Percentiles rank a stretch among this genome's conserved stretches.
Evolutionary conservation across 2,329 filamentous ascomycete species (phyloP).

Genomic region (Ophiostoma ulmi): DNA sequence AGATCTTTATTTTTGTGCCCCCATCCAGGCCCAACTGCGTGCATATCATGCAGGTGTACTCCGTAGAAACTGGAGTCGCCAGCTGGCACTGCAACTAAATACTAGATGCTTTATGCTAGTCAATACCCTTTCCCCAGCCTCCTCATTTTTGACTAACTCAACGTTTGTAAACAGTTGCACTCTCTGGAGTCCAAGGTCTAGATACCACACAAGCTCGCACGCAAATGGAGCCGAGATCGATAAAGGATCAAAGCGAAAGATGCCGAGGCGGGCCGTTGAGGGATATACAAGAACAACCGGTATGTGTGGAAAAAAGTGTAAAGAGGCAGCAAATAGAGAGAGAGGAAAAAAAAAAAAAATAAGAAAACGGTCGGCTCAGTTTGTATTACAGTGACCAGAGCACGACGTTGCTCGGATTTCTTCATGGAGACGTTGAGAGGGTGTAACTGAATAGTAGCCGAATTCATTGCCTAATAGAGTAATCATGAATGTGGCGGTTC

Average conservation of each 20-base stretch:
- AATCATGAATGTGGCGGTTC: background rate
- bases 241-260: background rate
- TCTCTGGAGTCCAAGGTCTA: background rate
- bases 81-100: constrained; percentile 8
- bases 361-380: background rate
- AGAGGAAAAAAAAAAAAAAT: background rate
- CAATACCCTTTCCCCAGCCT: background rate
- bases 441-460: background rate
- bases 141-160: background rate
- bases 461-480: background rate
- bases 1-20: background rate
- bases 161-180: no score
- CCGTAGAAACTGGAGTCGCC: constrained; percentile 13
- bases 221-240: background rate
- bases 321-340: background rate
- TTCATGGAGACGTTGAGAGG: background rate
- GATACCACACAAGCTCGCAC: background rate
- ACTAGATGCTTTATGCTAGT: background rate
- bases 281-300: background rate
- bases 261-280: constrained; percentile 5
- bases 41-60: constrained; percentile 7
- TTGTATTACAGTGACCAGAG: background rate
- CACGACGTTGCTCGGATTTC: background rate
- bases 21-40: background rate
- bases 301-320: background rate